These are phyloP conservation scores for Polychaeton citri DNA, from an alignment of 2,329 filamentous ascomycete genomes.

Conservation along the genomic window DNA sequence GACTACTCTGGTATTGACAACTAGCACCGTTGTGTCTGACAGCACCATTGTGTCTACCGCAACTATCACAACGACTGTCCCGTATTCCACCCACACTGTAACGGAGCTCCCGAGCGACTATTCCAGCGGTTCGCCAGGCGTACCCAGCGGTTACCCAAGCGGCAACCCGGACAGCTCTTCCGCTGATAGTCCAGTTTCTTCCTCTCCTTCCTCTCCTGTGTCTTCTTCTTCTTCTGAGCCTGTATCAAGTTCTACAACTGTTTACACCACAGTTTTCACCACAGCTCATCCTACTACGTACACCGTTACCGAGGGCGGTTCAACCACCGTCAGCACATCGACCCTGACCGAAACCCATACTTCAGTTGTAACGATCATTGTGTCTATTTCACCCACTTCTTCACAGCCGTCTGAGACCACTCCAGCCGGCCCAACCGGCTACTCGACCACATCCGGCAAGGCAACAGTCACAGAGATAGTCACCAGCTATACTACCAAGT, in stretches of 20 bases:
- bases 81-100: neutral
- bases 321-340: neutral
- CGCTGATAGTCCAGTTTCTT: neutral
- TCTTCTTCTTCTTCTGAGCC: neutral
- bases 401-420: neutral
- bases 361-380: neutral
- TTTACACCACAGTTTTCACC: neutral
- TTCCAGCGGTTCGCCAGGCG: too few species aligned
- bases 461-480: neutral
- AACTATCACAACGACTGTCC: neutral
- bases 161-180: too few species aligned
- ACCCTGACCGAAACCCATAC: neutral
- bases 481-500: slow-evolving; percentile 9
- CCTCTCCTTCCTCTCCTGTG: neutral
- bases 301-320: neutral
- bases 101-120: too few species aligned
- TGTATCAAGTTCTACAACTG: neutral
- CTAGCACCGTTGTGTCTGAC: neutral
- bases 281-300: neutral
- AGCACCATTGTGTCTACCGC: neutral
- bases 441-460: neutral
- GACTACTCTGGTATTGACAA: neutral
- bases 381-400: neutral
- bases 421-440: neutral
- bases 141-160: too few species aligned